These are phyloP conservation scores for Neonectria sp. DNA, from an alignment of 2,329 filamentous ascomycete genomes.

Conservation along the genomic window DNA sequence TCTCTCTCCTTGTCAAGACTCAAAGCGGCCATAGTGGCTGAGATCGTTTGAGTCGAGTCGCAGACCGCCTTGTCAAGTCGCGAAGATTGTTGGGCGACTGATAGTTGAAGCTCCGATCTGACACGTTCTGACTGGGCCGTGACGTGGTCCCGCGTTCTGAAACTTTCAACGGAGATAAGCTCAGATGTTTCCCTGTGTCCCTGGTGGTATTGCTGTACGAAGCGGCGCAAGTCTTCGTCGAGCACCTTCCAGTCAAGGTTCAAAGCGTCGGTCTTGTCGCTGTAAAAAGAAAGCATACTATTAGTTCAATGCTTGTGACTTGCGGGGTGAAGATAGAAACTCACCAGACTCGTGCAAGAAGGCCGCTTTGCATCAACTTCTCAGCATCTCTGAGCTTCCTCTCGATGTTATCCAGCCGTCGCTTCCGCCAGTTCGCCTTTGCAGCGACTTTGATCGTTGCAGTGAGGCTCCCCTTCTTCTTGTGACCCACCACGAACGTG, in stretches of 20 bases:
- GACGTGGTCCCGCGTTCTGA: neutral
- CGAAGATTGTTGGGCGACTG: neutral
- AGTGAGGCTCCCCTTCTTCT: conserved; percentile 10
- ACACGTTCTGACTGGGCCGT: neutral
- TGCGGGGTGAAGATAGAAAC: neutral
- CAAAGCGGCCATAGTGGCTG: neutral
- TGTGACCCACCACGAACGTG: conserved; percentile 11
- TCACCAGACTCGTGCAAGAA: conserved; percentile 14
- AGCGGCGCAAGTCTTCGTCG: neutral
- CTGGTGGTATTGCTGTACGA: conserved; percentile 1
- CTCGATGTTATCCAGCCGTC: conserved; percentile 36
- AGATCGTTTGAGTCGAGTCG: neutral
- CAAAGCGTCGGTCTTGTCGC: conserved; percentile 4
- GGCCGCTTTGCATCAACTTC: conserved; percentile 21
- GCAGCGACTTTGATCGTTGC: conserved; percentile 21
- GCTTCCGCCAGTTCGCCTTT: conserved; percentile 42
- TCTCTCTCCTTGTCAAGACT: neutral
- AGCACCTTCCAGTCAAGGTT: neutral
- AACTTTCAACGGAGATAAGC: neutral
- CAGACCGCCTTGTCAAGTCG: neutral
- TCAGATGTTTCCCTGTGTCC: neutral
- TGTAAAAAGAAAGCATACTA: neutral
- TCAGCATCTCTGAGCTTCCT: conserved; percentile 24
- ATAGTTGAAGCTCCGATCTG: neutral
- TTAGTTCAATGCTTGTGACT: neutral